Percentiles rank a stretch among this genome's conserved stretches.
Evolutionary conservation across 106 monocot genomes (phyloP).

Genomic region (Cymbidium sinense): DNA sequence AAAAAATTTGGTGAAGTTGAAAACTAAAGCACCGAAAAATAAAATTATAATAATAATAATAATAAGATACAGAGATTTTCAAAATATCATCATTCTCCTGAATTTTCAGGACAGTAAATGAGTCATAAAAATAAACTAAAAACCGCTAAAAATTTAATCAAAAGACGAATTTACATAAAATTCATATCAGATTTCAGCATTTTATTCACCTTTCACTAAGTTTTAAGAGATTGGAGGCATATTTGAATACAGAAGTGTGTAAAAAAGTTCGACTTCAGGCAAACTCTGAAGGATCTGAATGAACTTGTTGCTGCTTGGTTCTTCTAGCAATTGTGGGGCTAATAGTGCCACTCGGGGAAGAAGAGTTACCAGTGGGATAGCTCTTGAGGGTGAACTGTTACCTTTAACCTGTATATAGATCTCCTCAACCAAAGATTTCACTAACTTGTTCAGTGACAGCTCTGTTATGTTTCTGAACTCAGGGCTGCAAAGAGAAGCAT

Average conservation of each 20-base stretch:
- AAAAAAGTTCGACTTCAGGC: conserved; percentile 74
- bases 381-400: conserved; percentile 7
- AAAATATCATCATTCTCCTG: background rate
- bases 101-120: background rate
- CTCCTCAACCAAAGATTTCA: conserved; percentile 52
- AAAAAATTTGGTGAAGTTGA: too few relatives aligned
- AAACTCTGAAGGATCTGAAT: conserved; percentile 43
- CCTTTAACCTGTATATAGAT: conserved; percentile 17
- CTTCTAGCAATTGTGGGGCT: conserved; percentile 52
- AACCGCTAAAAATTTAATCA: background rate
- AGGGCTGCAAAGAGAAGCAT: conserved; percentile 34
- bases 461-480: conserved; percentile 62
- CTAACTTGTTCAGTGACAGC: conserved; percentile 53
- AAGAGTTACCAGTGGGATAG: conserved; percentile 62
- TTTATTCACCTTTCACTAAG: background rate
- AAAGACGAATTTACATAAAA: background rate
- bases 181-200: background rate
- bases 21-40: too few relatives aligned
- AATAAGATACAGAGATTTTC: too few relatives aligned
- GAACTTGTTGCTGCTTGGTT: conserved; percentile 66
- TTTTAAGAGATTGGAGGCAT: conserved; percentile 17
- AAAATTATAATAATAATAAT: too few relatives aligned
- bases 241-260: conserved; percentile 75
- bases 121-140: too few relatives aligned
- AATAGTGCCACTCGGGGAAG: conserved; percentile 49